Conservation (phyloP, 352 stramenopile genomes). For the Phytophthora megakarya region DNA sequence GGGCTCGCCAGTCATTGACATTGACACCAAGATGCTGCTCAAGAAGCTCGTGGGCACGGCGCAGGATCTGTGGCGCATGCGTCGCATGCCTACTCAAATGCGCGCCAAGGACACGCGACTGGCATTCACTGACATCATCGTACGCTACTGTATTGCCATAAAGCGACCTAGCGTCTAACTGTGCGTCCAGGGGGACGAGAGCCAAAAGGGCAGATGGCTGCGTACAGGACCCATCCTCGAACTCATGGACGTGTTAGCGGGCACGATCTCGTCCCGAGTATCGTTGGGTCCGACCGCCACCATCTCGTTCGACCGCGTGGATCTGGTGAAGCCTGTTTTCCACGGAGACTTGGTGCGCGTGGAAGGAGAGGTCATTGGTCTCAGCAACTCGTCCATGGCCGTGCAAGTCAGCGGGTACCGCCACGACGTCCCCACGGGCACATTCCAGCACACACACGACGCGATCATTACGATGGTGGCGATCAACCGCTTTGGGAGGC, state of each 20-base stretch:
- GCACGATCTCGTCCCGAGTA: conserved; percentile 43
- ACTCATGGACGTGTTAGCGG: conserved; percentile 61
- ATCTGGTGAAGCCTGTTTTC: conserved; percentile 58
- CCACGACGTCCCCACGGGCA: conserved; percentile 42
- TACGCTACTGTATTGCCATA: conserved; percentile 15
- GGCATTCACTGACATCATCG: conserved; percentile 65
- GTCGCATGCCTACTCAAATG: conserved; percentile 48
- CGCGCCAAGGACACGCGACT: conserved; percentile 56
- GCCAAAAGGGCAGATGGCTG: conserved; percentile 50
- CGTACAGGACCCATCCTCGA: conserved; percentile 55
- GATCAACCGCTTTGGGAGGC: conserved; percentile 54
- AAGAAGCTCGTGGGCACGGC: conserved; percentile 51
- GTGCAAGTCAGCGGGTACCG: conserved; percentile 59
- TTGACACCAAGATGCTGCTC: conserved; percentile 30
- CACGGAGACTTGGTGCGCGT: conserved; percentile 60
- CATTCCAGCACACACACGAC: conserved; percentile 60
- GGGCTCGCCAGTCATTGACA: background rate
- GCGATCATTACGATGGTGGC: conserved; percentile 71
- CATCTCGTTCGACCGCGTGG: conserved; percentile 65
- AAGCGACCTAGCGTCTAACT: background rate
- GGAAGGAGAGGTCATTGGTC: conserved; percentile 54
- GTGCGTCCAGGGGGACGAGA: conserved; percentile 47
- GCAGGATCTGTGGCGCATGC: conserved; percentile 51
- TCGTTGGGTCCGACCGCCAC: conserved; percentile 46
- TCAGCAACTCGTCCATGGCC: conserved; percentile 58